Percentiles rank a stretch among this genome's conserved stretches.
Conservation (phyloP, 257 asterid genomes). For the Ballota nigra region DNA sequence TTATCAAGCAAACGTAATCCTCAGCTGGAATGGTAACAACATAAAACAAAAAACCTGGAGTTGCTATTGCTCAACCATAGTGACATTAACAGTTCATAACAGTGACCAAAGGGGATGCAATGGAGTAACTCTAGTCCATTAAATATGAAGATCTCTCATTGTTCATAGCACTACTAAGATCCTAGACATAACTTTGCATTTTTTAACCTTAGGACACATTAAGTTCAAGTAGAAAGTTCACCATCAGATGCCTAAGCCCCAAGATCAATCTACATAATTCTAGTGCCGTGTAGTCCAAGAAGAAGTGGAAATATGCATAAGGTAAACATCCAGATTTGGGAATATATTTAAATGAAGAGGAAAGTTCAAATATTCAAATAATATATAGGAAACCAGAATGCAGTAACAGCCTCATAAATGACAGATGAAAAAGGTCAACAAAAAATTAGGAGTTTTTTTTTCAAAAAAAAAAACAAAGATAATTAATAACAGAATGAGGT, state of each 20-base stretch:
- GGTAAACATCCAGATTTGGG: not conserved
- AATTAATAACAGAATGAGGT: not conserved
- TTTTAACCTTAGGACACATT: not conserved
- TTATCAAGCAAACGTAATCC: slow-evolving; percentile 6
- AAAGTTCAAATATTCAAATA: not conserved
- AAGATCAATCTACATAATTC: slow-evolving; percentile 2
- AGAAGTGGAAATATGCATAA: not conserved
- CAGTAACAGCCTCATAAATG: too few relatives aligned
- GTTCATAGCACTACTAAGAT: not conserved
- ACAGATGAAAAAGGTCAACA: too few relatives aligned
- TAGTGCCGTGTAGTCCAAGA: not conserved
- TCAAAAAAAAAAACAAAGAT: not conserved
- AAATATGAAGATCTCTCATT: not conserved
- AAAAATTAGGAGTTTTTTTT: not conserved
- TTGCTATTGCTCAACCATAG: too few relatives aligned
- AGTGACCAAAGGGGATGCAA: not conserved
- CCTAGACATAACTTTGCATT: not conserved
- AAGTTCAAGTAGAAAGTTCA: not conserved
- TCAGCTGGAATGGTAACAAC: not conserved
- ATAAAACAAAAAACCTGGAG: not conserved
- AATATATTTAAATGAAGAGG: not conserved
- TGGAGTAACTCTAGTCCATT: not conserved
- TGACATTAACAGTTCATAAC: not conserved
- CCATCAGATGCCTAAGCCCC: slow-evolving; percentile 9
- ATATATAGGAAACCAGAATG: not conserved